Evolutionary conservation across 2,329 filamentous ascomycete species (phyloP).

Genomic region (Beauveria caledonica): DNA sequence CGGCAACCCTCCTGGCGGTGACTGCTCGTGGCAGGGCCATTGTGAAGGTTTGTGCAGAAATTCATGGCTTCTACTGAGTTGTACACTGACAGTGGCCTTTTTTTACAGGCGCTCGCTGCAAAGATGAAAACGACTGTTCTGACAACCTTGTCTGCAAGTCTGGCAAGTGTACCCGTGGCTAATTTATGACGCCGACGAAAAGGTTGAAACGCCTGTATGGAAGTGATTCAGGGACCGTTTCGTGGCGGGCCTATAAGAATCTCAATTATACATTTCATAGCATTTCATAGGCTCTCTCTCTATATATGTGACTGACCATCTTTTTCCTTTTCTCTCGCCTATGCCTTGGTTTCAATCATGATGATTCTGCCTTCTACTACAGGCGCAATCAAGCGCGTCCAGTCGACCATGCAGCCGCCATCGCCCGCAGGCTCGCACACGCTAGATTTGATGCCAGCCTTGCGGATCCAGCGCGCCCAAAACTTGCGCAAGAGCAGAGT

Average conservation of each 20-base stretch:
- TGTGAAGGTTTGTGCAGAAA: slow-evolving; percentile 9
- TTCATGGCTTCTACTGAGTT: background rate
- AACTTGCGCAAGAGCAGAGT: slow-evolving; percentile 60
- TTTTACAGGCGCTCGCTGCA: slow-evolving; percentile 18
- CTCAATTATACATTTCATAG: slow-evolving; percentile 2
- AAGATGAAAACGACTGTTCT: slow-evolving; percentile 17
- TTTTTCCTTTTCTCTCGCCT: background rate
- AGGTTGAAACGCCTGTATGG: too few species aligned
- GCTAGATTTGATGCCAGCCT: slow-evolving; percentile 52
- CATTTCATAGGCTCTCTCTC: background rate
- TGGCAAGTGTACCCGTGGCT: slow-evolving; percentile 15
- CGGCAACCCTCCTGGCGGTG: slow-evolving; percentile 7
- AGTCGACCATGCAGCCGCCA: slow-evolving; percentile 55
- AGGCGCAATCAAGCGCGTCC: slow-evolving; percentile 75
- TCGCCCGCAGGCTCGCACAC: slow-evolving; percentile 45
- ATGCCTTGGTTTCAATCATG: slow-evolving; percentile 27
- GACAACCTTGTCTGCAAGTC: slow-evolving; percentile 18
- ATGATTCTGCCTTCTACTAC: slow-evolving; percentile 67
- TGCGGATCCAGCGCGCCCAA: slow-evolving; percentile 63
- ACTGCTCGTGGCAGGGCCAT: slow-evolving; percentile 17
- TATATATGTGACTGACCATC: background rate
- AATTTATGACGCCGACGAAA: background rate
- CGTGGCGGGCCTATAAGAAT: background rate
- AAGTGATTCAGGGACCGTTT: background rate
- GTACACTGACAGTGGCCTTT: background rate